Evolutionary conservation across 352 stramenopile species (phyloP), one percentile per base, ranked within the genome.

Genomic region (Globisporangium cylindrosporum): DNA sequence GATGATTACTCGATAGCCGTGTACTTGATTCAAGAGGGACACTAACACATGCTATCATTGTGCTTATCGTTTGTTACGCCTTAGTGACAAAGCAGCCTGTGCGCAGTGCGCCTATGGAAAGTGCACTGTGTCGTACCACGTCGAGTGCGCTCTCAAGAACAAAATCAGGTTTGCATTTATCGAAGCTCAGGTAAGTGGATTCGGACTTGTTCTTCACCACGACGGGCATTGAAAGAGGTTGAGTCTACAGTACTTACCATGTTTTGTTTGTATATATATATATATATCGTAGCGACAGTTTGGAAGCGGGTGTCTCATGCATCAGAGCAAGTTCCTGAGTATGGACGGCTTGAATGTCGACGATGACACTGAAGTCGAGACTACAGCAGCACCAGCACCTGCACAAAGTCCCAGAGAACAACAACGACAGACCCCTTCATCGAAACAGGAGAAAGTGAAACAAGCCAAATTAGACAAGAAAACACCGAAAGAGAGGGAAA

Each of bases 101-200:
- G 87, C 81, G 25, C 85, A 93, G 49, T 94, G 87, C 55, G 71
- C 72, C 0, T 71, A 86, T 3, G 83, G 82, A 8, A 93, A 91
- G 57, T 94, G 87, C 56, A 77, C 73, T 3, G 82, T 85, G n/a
- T 77, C 85, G 25, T 94, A 93, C 62, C 87, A 94, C 54, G 79
- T 88, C 0, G 63, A 84, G 46, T 94, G 87, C 60, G 87, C 83
- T 18, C 51, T 93, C 6, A 72, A 79, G 10, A 73, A 89, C 57
- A 74, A 79, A 20, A 82, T 93, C 61, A 83, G 80, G 58, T 78
- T 94, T 46, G 74, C 77, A 34, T 90, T 84, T 62, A 84, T 90
- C 62, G 75, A 90, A 49, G 73, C 86, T 0, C 72, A 81, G 73
- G 81, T 89, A 73, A 10, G 34, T 18, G 9, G 1, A 5, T 48